Evolutionary conservation across 2,329 filamentous ascomycete species (phyloP).

Genomic region (Ascochyta fabae): DNA sequence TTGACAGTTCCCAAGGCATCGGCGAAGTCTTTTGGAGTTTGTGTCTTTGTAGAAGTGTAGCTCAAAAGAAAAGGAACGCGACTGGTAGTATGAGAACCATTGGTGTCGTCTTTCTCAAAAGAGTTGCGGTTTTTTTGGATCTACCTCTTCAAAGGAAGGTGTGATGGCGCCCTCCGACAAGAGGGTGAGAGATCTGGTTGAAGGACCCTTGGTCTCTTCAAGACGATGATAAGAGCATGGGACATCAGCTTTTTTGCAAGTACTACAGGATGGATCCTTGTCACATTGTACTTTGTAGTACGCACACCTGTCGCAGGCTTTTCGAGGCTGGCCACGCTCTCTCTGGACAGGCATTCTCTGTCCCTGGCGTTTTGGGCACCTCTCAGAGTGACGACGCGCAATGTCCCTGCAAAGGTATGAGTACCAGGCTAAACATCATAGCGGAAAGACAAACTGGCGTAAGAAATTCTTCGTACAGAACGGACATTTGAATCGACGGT

Average conservation of each 20-base stretch:
- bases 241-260: neutral
- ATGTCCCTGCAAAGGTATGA: neutral
- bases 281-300: neutral
- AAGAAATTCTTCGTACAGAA: conserved; percentile 1
- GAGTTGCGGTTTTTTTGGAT: too few species aligned
- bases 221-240: neutral
- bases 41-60: neutral
- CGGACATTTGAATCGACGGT: neutral
- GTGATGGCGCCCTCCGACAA: too few species aligned
- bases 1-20: neutral
- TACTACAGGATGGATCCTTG: neutral
- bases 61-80: conserved; percentile 7
- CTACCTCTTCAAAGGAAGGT: too few species aligned
- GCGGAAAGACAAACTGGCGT: neutral
- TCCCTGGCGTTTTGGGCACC: conserved; percentile 1
- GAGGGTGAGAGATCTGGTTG: too few species aligned
- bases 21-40: neutral
- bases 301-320: conserved; percentile 3
- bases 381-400: conserved; percentile 4
- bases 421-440: neutral
- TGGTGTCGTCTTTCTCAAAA: too few species aligned
- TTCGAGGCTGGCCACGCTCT: conserved; percentile 6
- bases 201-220: too few species aligned
- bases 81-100: neutral
- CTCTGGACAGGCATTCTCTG: neutral